Evolutionary conservation across 2,329 filamentous ascomycete species (phyloP).

Genomic region (Aspergillus sp.): DNA sequence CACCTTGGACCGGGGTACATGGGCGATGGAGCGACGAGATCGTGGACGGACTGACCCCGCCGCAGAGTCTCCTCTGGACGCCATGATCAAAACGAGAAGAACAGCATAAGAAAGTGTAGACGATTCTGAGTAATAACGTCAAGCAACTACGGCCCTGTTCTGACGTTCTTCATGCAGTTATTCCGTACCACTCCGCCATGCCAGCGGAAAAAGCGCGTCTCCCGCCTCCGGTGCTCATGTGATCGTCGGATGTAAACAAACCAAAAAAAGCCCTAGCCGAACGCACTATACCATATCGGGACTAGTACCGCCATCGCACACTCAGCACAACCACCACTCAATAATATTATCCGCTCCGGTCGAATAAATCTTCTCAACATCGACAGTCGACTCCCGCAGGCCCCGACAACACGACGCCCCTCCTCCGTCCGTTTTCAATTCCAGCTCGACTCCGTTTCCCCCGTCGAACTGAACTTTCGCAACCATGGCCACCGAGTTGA

Average conservation of each 20-base stretch:
- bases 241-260: constrained; percentile 36
- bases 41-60: constrained; percentile 24
- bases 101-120: not conserved
- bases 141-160: no score
- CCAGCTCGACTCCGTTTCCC: constrained; percentile 28
- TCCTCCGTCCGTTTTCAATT: constrained; percentile 22
- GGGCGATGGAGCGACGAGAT: constrained; percentile 64
- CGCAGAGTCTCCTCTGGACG: constrained; percentile 27
- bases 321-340: constrained; percentile 25
- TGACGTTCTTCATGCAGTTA: no score
- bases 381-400: constrained; percentile 30
- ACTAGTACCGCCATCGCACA: constrained; percentile 26
- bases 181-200: constrained; percentile 7
- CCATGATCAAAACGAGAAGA: constrained; percentile 17
- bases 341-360: constrained; percentile 23
- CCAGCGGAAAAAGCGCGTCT: constrained; percentile 20
- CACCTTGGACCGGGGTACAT: constrained; percentile 46
- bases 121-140: no score
- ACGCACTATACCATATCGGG: constrained; percentile 20
- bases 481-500: constrained; percentile 95
- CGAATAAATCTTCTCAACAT: constrained; percentile 34
- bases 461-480: constrained; percentile 45
- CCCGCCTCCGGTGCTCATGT: constrained; percentile 18
- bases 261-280: constrained; percentile 36
- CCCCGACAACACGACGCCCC: constrained; percentile 17